These are phyloP conservation scores for Cystofilobasidium macerans DNA, from an alignment of 768 basidiomycete genomes.

Conservation along the genomic window DNA sequence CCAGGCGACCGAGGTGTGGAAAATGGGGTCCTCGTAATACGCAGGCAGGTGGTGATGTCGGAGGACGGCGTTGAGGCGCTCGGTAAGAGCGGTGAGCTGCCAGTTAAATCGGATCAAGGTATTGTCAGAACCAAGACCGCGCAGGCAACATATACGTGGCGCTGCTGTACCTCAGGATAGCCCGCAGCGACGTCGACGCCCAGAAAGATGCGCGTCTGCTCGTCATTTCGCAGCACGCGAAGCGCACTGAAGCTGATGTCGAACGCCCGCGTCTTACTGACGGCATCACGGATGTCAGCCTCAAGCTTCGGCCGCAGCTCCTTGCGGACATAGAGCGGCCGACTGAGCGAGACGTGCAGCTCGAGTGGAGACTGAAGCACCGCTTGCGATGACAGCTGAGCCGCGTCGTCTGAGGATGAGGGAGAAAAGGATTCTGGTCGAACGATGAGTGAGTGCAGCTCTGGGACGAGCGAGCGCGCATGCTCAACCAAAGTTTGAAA, in stretches of 20 bases:
- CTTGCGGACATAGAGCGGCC: constrained; percentile 16
- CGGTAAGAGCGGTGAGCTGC: constrained; percentile 4
- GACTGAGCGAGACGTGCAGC: constrained; percentile 16
- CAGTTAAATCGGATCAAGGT: neutral
- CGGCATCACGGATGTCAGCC: constrained; percentile 1
- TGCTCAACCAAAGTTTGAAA: neutral
- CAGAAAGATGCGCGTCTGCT: constrained; percentile 21
- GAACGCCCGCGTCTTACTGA: neutral
- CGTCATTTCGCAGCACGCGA: constrained; percentile 14
- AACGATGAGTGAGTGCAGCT: constrained; percentile 17
- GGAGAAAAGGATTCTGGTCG: neutral
- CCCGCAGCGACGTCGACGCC: constrained; percentile 19
- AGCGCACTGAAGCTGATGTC: constrained; percentile 1
- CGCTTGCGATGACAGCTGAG: neutral
- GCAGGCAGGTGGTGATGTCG: constrained; percentile 3
- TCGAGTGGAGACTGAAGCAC: neutral
- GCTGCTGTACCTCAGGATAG: constrained; percentile 7
- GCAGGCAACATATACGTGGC: neutral
- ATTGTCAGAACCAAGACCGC: neutral
- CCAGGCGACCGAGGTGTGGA: constrained; percentile 25
- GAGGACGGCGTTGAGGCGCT: constrained; percentile 8
- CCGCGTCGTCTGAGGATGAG: neutral
- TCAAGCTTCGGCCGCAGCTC: constrained; percentile 7
- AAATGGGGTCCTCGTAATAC: constrained; percentile 19
- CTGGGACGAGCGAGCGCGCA: neutral